Percentiles rank a stretch among this genome's conserved stretches.
Evolutionary conservation across 345 rosid species (phyloP).

Genomic region (Lagerstroemia speciosa): DNA sequence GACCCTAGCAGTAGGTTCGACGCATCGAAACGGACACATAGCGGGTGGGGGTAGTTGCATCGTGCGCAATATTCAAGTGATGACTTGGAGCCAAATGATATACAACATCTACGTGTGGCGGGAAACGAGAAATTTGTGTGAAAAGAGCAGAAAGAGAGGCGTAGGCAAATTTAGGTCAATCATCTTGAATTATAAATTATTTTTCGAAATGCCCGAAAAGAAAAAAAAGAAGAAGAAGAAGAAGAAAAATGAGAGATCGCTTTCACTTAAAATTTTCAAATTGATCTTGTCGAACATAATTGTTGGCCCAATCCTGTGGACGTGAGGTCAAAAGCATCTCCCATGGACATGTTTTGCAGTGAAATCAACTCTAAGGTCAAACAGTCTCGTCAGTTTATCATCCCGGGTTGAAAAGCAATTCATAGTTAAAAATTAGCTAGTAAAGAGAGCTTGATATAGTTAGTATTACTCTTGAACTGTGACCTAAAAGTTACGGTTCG

Average conservation of each 20-base stretch:
- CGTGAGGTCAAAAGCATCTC: conserved; percentile 2
- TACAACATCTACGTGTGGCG: background rate
- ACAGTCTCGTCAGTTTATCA: background rate
- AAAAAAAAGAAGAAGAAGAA: too few species aligned
- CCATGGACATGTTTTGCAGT: background rate
- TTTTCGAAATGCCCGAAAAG: background rate
- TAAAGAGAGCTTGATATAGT: too few species aligned
- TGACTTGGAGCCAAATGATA: background rate
- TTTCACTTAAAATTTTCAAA: background rate
- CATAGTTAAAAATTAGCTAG: too few species aligned
- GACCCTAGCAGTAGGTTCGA: too few species aligned
- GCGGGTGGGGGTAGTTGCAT: background rate
- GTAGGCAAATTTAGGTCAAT: background rate
- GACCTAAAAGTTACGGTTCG: too few species aligned
- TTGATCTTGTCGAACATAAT: too few species aligned
- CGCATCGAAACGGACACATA: background rate
- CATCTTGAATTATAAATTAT: background rate
- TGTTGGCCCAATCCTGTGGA: background rate
- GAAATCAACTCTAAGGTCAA: background rate
- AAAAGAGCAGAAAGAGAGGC: background rate
- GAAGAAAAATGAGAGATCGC: too few species aligned
- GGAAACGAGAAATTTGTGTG: conserved; percentile 1
- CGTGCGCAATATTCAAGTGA: background rate
- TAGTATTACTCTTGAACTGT: too few species aligned
- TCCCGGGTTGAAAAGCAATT: background rate